Conservation (phyloP, 345 rosid genomes). For the Lumnitzera racemosa region DNA sequence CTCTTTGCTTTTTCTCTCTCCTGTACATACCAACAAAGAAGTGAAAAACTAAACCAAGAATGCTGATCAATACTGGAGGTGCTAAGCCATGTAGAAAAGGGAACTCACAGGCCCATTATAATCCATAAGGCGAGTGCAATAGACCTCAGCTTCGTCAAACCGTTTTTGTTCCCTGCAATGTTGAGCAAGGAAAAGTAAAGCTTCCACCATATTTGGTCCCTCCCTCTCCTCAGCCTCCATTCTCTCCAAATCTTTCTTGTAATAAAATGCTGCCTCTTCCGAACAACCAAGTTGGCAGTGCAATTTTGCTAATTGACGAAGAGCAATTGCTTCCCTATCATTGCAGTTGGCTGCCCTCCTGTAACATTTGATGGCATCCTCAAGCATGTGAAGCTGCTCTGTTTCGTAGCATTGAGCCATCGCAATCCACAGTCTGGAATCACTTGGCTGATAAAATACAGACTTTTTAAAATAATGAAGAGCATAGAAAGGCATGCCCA, state of each 20-base stretch:
- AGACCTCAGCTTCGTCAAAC: slow-evolving; percentile 90
- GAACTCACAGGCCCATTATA: slow-evolving; percentile 83
- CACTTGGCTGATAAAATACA: slow-evolving; percentile 79
- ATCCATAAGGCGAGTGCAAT: slow-evolving; percentile 90
- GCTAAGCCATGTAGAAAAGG: background rate
- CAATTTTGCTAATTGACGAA: slow-evolving; percentile 74
- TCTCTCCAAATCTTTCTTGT: slow-evolving; percentile 79
- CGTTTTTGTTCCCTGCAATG: slow-evolving; percentile 60
- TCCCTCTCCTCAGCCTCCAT: slow-evolving; percentile 98
- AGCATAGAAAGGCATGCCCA: slow-evolving; percentile 89
- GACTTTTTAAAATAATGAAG: slow-evolving; percentile 90
- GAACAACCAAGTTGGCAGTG: slow-evolving; percentile 54
- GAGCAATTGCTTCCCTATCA: slow-evolving; percentile 90
- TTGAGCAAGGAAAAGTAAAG: slow-evolving; percentile 68
- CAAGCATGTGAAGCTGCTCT: slow-evolving; percentile 82
- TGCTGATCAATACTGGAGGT: background rate
- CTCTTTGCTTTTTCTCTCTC: slow-evolving; percentile 88
- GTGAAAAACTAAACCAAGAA: background rate
- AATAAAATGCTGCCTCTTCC: slow-evolving; percentile 89
- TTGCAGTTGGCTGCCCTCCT: slow-evolving; percentile 72
- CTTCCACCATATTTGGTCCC: slow-evolving; percentile 88
- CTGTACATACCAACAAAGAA: slow-evolving; percentile 32
- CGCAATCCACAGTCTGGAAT: slow-evolving; percentile 95
- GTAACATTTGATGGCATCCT: slow-evolving; percentile 92
- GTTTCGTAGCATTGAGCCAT: slow-evolving; percentile 94